Conservation (phyloP, 2,329 filamentous ascomycete species). For the Botrytis paeoniae region DNA sequence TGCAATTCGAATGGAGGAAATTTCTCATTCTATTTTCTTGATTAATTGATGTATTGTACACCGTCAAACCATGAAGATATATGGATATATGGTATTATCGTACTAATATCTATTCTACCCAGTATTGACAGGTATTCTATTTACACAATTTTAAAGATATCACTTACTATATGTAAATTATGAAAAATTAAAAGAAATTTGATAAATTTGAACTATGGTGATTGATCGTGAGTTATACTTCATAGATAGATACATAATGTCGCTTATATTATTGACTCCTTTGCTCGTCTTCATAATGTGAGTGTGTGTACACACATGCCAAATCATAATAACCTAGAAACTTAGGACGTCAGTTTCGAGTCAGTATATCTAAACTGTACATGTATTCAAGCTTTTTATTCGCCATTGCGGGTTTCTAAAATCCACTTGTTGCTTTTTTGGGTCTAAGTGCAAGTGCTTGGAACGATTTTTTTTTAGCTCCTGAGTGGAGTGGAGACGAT, state of each 20-base stretch:
- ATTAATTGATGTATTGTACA: not conserved
- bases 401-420: not conserved
- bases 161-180: too few species aligned
- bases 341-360: not conserved
- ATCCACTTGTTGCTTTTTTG: not conserved
- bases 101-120: not conserved
- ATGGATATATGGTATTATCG: not conserved
- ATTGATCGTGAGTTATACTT: not conserved
- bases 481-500: too few species aligned
- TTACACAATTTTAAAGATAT: too few species aligned
- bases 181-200: not conserved
- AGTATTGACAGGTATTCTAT: not conserved
- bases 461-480: not conserved
- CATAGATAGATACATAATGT: not conserved
- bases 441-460: not conserved
- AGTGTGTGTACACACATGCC: too few species aligned
- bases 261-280: not conserved
- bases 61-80: not conserved
- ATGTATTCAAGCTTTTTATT: not conserved
- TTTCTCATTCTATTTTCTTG: not conserved
- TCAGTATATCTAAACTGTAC: not conserved
- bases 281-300: not conserved
- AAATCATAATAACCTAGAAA: too few species aligned
- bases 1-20: not conserved
- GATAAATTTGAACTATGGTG: accelerated